Conservation (phyloP, 148 eudicot species). For the Diospyros kaki region DNA sequence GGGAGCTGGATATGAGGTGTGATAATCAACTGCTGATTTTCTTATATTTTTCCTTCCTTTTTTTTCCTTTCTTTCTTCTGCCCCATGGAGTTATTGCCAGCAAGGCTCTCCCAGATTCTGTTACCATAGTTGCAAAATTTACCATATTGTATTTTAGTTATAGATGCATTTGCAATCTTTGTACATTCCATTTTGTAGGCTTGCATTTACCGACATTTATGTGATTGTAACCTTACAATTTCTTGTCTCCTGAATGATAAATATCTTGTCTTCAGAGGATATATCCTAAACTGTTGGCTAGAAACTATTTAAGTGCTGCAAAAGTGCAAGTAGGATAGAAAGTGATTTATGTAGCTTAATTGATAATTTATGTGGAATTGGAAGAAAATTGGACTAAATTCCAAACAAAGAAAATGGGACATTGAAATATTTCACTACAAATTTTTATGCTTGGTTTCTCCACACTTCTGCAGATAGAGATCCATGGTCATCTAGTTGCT, state of each 20-base stretch:
- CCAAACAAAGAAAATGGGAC: neutral
- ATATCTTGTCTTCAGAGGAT: neutral
- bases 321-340: neutral
- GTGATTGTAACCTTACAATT: neutral
- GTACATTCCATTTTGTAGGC: neutral
- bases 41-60: neutral
- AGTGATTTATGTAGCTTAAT: neutral
- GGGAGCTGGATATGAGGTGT: slow-evolving; percentile 96
- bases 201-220: neutral
- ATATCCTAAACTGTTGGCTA: neutral
- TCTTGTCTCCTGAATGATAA: neutral
- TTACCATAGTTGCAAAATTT: neutral
- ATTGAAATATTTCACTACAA: neutral
- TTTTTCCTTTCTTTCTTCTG: neutral
- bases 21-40: neutral
- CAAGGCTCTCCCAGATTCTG: neutral
- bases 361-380: neutral
- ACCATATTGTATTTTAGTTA: neutral
- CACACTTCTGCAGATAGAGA: neutral
- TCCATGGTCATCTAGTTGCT: neutral
- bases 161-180: neutral
- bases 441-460: neutral
- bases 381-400: neutral
- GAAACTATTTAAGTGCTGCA: neutral
- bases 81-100: neutral